Percentiles rank a stretch among this genome's conserved stretches.
phyloP scores from a whole-genome alignment of 768 basidiomycete genomes.

The Termitomyces sp. region DNA sequence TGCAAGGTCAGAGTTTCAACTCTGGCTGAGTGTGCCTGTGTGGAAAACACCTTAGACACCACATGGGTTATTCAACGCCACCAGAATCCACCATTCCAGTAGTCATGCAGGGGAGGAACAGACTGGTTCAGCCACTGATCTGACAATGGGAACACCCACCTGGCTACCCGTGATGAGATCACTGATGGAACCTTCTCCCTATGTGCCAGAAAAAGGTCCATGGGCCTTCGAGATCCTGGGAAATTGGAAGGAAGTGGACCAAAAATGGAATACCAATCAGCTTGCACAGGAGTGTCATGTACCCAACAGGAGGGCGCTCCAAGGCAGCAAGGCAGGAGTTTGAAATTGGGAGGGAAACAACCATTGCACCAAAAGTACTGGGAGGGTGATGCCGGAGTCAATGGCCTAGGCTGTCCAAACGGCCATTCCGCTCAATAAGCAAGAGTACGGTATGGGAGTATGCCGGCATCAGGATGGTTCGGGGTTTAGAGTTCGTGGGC shows the following conservation, averaged over 20 bases:
- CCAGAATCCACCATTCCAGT: no score
- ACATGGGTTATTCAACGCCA: no score
- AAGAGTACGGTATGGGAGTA: not conserved
- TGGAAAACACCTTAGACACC: no score
- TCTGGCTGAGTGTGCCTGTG: no score
- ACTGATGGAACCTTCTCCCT: not conserved
- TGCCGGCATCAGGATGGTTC: not conserved
- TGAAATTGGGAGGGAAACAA: not conserved
- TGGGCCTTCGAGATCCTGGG: not conserved
- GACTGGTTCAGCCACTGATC: no score
- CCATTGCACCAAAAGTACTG: not conserved
- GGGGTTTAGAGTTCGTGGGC: not conserved
- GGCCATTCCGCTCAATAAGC: no score
- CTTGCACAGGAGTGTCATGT: not conserved
- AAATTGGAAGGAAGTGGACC: not conserved
- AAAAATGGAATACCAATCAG: not conserved
- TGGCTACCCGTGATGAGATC: no score
- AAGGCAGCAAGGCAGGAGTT: not conserved
- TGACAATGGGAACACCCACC: no score
- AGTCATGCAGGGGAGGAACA: no score
- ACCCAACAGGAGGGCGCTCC: not conserved
- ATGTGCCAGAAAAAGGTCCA: not conserved
- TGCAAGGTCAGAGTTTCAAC: no score
- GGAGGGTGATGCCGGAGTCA: not conserved
- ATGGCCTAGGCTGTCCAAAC: not conserved